phyloP scores from a whole-genome alignment of 768 basidiomycete genomes.

The Phaeolepiota aurea region DNA sequence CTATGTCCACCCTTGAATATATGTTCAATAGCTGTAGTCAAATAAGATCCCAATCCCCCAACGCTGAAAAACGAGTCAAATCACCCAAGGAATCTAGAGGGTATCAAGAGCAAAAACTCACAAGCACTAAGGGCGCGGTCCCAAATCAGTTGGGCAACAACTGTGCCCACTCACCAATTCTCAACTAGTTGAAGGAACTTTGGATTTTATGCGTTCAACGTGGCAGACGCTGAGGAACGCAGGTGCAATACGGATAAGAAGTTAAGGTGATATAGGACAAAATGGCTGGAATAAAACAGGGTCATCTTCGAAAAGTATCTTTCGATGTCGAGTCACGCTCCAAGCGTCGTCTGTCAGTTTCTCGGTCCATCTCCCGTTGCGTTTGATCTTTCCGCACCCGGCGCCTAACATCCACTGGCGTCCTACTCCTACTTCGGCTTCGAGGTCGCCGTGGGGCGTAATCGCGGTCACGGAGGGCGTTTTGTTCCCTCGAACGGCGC shows the following conservation, averaged over 20 bases:
- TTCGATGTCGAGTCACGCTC: too few relatives aligned
- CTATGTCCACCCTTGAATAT: constrained; percentile 69
- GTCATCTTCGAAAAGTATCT: too few relatives aligned
- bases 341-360: constrained; percentile 41
- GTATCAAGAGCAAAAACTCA: constrained; percentile 28
- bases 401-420: constrained; percentile 3
- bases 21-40: constrained; percentile 68
- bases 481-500: constrained; percentile 6
- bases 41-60: constrained; percentile 89
- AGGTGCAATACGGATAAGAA: too few relatives aligned
- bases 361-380: constrained; percentile 13
- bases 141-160: constrained; percentile 86
- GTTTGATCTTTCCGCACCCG: constrained; percentile 5
- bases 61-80: constrained; percentile 38
- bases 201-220: too few relatives aligned
- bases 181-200: too few relatives aligned
- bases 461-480: constrained; percentile 3
- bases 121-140: constrained; percentile 89
- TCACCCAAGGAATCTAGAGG: not conserved
- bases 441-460: not conserved
- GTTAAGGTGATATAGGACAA: too few relatives aligned
- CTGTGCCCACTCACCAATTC: too few relatives aligned
- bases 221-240: too few relatives aligned
- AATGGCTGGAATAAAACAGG: too few relatives aligned
- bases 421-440: constrained; percentile 8